Percentiles rank a stretch among this genome's conserved stretches.
Conservation (phyloP, 805 yeast genomes). For the Wickerhamiella slavikovae region DNA sequence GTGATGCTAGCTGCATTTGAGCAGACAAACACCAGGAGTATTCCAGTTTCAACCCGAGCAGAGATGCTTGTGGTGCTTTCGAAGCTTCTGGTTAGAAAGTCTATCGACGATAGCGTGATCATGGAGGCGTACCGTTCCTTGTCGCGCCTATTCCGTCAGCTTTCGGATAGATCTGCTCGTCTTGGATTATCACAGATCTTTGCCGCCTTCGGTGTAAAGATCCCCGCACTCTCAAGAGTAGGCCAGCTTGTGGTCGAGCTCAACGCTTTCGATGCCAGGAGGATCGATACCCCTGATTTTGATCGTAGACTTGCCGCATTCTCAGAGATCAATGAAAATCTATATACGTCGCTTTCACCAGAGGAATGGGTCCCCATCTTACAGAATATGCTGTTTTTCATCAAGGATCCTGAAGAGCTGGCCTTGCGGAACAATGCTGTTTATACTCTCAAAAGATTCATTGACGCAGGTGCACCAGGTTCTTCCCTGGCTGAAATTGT, state of each 20-base stretch:
- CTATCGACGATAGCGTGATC: slow-evolving; percentile 7
- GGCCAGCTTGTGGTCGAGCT: slow-evolving; percentile 38
- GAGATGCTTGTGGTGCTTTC: slow-evolving; percentile 38
- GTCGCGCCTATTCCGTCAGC: slow-evolving; percentile 37
- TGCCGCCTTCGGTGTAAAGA: slow-evolving; percentile 32
- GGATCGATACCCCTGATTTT: slow-evolving; percentile 61
- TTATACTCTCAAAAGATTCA: slow-evolving; percentile 36
- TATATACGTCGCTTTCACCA: slow-evolving; percentile 24
- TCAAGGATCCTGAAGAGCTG: slow-evolving; percentile 60
- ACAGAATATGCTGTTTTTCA: slow-evolving; percentile 43
- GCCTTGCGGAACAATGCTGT: slow-evolving; percentile 65
- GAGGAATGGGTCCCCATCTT: slow-evolving; percentile 66
- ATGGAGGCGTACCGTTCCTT: slow-evolving; percentile 23
- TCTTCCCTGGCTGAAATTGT: slow-evolving; percentile 34
- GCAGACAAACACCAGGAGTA: slow-evolving; percentile 27
- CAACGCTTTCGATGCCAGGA: slow-evolving; percentile 42
- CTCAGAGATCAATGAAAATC: slow-evolving; percentile 36
- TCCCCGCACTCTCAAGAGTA: slow-evolving; percentile 24
- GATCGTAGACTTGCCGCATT: slow-evolving; percentile 53
- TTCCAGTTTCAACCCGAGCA: slow-evolving; percentile 32
- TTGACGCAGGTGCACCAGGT: slow-evolving; percentile 11
- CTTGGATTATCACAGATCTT: slow-evolving; percentile 39
- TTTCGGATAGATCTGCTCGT: slow-evolving; percentile 42
- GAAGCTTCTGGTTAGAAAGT: slow-evolving; percentile 25
- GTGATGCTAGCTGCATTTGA: slow-evolving; percentile 42